Evolutionary conservation across 169 alveolate species (phyloP).

Genomic region (Ichthyophthirius multifiliis): DNA sequence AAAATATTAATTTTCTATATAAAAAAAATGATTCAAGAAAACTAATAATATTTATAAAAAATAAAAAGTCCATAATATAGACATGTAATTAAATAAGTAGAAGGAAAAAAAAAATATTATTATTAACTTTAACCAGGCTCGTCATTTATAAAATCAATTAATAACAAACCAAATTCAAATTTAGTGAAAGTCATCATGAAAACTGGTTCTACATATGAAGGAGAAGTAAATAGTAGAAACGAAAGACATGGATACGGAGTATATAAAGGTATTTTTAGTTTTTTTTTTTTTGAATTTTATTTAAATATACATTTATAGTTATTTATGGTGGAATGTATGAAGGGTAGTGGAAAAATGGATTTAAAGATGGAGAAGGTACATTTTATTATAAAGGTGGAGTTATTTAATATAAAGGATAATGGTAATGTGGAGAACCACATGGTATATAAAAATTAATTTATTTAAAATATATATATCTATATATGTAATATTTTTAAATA

Average conservation of each 20-base stretch:
- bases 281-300: background rate
- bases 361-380: constrained; percentile 63
- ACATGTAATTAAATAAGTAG: background rate
- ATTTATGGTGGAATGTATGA: constrained; percentile 62
- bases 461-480: background rate
- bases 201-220: constrained; percentile 59
- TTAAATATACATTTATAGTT: constrained; percentile 2
- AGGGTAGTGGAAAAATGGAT: constrained; percentile 67
- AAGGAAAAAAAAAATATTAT: background rate
- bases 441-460: constrained; percentile 4
- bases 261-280: constrained; percentile 21
- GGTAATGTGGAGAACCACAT: constrained; percentile 78
- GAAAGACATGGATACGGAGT: constrained; percentile 71
- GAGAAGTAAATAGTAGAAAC: constrained; percentile 62
- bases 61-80: background rate
- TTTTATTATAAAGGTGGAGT: constrained; percentile 53
- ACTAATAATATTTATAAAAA: background rate
- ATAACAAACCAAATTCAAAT: constrained; percentile 16
- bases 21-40: too few relatives aligned
- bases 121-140: background rate
- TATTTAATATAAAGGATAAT: constrained; percentile 52
- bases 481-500: too few relatives aligned
- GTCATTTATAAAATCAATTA: background rate
- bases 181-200: constrained; percentile 59
- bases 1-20: too few relatives aligned